These are phyloP conservation scores for Prototheca cutis DNA, from an alignment of 163 green algal genomes.

Conservation along the genomic window DNA sequence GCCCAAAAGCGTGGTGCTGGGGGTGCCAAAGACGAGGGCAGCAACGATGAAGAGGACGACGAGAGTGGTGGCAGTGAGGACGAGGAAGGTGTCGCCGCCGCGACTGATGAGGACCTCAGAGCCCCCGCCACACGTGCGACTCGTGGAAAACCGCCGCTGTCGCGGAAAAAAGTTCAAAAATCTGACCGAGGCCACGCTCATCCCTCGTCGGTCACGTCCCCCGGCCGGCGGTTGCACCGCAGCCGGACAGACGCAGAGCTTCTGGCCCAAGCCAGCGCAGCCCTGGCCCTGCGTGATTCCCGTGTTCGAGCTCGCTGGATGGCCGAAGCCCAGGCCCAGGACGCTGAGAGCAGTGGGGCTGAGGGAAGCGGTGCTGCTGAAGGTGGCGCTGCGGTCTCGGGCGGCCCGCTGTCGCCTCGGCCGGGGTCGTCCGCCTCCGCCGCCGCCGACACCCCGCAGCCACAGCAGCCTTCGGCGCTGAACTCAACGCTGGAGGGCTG, in stretches of 20 bases:
- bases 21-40: neutral
- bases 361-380: no score
- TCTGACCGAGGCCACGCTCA: neutral
- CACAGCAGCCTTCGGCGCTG: neutral
- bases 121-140: no score
- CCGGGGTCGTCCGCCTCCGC: neutral
- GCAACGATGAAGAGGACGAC: neutral
- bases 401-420: neutral
- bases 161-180: no score
- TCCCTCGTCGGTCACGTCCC: neutral
- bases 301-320: neutral
- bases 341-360: neutral
- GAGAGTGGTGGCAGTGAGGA: no score
- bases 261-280: neutral
- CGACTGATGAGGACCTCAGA: no score
- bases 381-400: neutral
- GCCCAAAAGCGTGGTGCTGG: neutral
- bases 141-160: no score
- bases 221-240: neutral
- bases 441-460: no score
- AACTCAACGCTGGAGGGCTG: slow-evolving; percentile 37
- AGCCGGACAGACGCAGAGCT: neutral
- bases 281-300: neutral
- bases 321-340: neutral
- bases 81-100: no score